Conservation (phyloP, 2,329 filamentous ascomycete genomes). For the Fusarium torulosum region DNA sequence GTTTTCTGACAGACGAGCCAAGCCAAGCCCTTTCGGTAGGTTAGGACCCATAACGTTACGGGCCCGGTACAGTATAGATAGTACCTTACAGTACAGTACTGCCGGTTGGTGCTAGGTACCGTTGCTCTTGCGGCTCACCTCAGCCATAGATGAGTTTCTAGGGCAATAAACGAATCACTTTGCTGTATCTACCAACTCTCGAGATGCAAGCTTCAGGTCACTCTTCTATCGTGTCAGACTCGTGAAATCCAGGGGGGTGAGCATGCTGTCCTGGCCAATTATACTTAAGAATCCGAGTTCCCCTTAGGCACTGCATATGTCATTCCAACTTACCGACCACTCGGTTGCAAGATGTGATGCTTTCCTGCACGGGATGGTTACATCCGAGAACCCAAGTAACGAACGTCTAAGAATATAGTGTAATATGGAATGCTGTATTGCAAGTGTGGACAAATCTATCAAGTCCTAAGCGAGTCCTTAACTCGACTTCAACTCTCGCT, state of each 20-base stretch:
- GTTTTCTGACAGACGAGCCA: conserved; percentile 25
- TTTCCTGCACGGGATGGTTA: conserved; percentile 16
- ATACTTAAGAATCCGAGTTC: conserved; percentile 1
- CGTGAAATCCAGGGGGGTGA: neutral
- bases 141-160: conserved; percentile 9
- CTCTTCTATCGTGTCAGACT: conserved; percentile 20
- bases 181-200: neutral
- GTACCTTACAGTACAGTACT: neutral
- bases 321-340: conserved; percentile 6
- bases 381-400: conserved; percentile 16
- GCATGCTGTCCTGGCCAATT: conserved; percentile 16
- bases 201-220: conserved; percentile 23
- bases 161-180: conserved; percentile 18
- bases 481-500: conserved; percentile 1
- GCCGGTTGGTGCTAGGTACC: neutral
- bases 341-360: conserved; percentile 13
- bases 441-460: neutral
- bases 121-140: conserved; percentile 28
- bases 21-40: neutral
- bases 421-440: neutral
- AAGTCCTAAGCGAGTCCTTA: neutral
- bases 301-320: conserved; percentile 12
- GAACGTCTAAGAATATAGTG: conserved; percentile 1
- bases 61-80: too few relatives aligned
- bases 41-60: too few relatives aligned